Conservation (phyloP, 768 basidiomycete genomes). For the Rhizopogon salebrosus region DNA sequence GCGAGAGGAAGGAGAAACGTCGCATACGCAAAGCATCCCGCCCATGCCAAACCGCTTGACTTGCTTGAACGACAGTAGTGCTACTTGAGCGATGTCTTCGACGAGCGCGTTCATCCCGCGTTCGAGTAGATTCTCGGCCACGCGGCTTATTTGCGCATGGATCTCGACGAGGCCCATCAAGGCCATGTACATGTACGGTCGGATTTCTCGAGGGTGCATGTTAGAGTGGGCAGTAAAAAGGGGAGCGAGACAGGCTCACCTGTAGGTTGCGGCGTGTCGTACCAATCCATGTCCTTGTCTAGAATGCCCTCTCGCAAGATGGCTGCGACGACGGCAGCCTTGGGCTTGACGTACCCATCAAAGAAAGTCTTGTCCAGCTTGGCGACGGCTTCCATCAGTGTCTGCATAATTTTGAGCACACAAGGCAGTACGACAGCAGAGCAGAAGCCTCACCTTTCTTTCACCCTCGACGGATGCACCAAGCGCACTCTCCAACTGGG, state of each 20-base stretch:
- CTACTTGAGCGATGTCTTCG: conserved; percentile 78
- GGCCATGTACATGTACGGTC: conserved; percentile 88
- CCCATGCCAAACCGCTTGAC: conserved; percentile 95
- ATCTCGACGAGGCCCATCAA: conserved; percentile 86
- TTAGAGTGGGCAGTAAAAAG: conserved; percentile 6
- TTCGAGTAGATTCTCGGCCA: conserved; percentile 75
- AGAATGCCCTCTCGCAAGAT: conserved; percentile 80
- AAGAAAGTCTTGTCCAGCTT: conserved; percentile 89
- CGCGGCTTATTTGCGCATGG: conserved; percentile 84
- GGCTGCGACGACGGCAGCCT: conserved; percentile 58
- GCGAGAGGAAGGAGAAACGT: background rate
- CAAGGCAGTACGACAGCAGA: background rate
- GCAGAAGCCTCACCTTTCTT: conserved; percentile 44
- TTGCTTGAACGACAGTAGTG: conserved; percentile 80
- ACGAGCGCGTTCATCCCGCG: conserved; percentile 79
- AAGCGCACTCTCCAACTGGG: conserved; percentile 73
- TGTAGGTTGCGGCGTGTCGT: conserved; percentile 85
- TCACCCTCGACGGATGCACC: conserved; percentile 70
- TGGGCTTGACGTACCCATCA: conserved; percentile 80
- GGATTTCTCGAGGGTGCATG: conserved; percentile 61
- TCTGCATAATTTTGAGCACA: conserved; percentile 33
- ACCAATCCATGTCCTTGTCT: conserved; percentile 85
- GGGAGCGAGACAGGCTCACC: conserved; percentile 40
- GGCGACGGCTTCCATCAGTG: conserved; percentile 69
- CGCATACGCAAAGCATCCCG: conserved; percentile 89